Evolutionary conservation across 225 moss, liverwort and hornwort species (phyloP).

Genomic region (Physcomitrellopsis africana): DNA sequence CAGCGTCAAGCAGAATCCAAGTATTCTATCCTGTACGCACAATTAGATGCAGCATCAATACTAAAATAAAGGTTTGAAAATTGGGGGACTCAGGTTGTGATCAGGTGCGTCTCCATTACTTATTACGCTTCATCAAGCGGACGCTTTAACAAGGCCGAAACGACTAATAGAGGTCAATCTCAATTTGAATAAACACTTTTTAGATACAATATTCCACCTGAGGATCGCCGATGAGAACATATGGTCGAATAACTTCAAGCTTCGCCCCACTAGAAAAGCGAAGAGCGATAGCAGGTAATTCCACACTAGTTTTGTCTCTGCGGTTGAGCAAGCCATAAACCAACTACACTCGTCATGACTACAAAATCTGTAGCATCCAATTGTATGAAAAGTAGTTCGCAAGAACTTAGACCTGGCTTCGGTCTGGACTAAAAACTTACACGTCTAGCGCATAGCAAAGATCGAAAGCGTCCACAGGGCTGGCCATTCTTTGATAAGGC

Average conservation of each 20-base stretch:
- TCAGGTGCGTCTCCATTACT: neutral
- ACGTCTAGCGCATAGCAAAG: constrained; percentile 37
- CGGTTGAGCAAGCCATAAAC: constrained; percentile 4
- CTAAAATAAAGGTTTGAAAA: neutral
- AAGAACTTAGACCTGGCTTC: constrained; percentile 4
- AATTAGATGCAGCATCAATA: constrained; percentile 20
- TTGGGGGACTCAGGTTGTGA: neutral
- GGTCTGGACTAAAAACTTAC: constrained; percentile 33
- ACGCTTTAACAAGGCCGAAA: neutral
- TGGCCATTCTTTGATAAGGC: constrained; percentile 25
- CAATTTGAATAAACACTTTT: neutral
- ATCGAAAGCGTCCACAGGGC: constrained; percentile 41
- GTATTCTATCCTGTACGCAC: constrained; percentile 39
- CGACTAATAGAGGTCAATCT: neutral
- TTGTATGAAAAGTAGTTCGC: neutral
- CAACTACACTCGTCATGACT: neutral
- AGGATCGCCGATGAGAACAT: neutral
- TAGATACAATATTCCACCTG: constrained; percentile 26
- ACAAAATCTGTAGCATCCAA: neutral
- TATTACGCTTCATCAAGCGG: neutral
- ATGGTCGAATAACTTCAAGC: constrained; percentile 36
- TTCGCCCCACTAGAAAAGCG: constrained; percentile 41
- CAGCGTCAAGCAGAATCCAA: constrained; percentile 43
- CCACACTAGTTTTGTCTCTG: constrained; percentile 29
- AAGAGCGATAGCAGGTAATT: constrained; percentile 39